Evolutionary conservation across 805 yeast species (phyloP), one percentile per base, ranked within the genome.

Genomic region (Candida patagonica): DNA sequence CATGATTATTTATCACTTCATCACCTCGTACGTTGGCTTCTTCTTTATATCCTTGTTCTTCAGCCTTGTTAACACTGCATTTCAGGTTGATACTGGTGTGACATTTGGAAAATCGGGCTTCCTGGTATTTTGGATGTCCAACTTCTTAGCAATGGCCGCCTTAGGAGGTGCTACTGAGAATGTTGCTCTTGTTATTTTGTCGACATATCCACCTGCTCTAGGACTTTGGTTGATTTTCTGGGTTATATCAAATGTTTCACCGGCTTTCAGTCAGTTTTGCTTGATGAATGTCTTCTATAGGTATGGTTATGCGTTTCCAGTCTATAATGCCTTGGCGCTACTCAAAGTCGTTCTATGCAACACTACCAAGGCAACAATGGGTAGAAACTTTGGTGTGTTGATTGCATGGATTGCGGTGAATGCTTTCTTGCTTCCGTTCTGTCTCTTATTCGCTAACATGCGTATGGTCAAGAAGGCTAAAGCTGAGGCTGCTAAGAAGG

Each of bases 141-240:
- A 77, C 6, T 83, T 64, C 55, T 49, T 83, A 37, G 71, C 84
- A 5, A 77, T 83, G 84, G 61, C 76, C 46, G 84, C 88, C 1
- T 80, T 81, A 26, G 94, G 94, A 43, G 74, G 80, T 32, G 77
- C 80, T 23, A 80, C 78, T 53, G 92, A 83, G 58, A 74, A 78
- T 45, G 61, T 71, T 49, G 76, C 77, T 0, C 54, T 76, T 56
- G 23, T 80, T 5, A 54, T 71, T 5, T 61, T 78, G 35, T 59
- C 76, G 5, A 41, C 64, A 12, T 66, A 67, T 37, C 89, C 92
- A 1, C 85, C 86, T 21, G 49, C 70, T 39, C 48, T 79, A 36
- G 87, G 88, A 0, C 73, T 80, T 51, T 80, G 88, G 86, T 54
- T 83, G 51, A 63, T 81, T 46, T 66, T 72, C 43, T 81, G 83